phyloP scores from a whole-genome alignment of 345 rosid genomes.

The Combretum micranthum region DNA sequence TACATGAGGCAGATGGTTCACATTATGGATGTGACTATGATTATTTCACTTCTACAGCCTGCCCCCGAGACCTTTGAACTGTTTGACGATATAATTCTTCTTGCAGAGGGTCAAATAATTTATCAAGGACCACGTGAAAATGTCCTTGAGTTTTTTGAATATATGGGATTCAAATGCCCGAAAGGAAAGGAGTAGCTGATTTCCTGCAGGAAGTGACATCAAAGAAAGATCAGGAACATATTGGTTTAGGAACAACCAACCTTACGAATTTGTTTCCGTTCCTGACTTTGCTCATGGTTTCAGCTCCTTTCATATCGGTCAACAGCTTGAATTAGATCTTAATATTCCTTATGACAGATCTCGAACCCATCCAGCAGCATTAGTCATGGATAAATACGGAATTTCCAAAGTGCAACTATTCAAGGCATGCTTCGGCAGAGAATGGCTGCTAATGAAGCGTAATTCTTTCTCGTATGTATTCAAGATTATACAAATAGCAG shows the following conservation, averaged over 20 bases:
- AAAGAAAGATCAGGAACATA: conserved; percentile 75
- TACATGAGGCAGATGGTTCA: conserved; percentile 66
- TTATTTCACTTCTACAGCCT: conserved; percentile 75
- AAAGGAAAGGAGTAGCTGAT: conserved; percentile 72
- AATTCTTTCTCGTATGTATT: conserved; percentile 46
- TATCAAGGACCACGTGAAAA: conserved; percentile 68
- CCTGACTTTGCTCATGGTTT: conserved; percentile 39
- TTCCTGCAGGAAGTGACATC: conserved; percentile 78
- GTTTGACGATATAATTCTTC: conserved; percentile 65
- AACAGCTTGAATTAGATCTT: conserved; percentile 34
- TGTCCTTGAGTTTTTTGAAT: conserved; percentile 59
- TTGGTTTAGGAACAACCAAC: conserved; percentile 47
- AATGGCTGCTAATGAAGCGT: conserved; percentile 69
- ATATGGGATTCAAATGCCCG: conserved; percentile 32
- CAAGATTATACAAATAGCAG: conserved; percentile 50
- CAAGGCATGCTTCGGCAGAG: conserved; percentile 61
- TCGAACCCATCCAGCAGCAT: conserved; percentile 52
- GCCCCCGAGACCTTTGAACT: conserved; percentile 78
- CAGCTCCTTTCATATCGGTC: conserved; percentile 46
- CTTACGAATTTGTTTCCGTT: conserved; percentile 42
- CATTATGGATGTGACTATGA: conserved; percentile 51
- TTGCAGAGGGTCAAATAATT: conserved; percentile 60
- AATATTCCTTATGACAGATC: conserved; percentile 48
- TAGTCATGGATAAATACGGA: conserved; percentile 60
- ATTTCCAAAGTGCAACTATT: conserved; percentile 61